phyloP scores from a whole-genome alignment of 805 yeast species.

The Candida tallmaniae region DNA sequence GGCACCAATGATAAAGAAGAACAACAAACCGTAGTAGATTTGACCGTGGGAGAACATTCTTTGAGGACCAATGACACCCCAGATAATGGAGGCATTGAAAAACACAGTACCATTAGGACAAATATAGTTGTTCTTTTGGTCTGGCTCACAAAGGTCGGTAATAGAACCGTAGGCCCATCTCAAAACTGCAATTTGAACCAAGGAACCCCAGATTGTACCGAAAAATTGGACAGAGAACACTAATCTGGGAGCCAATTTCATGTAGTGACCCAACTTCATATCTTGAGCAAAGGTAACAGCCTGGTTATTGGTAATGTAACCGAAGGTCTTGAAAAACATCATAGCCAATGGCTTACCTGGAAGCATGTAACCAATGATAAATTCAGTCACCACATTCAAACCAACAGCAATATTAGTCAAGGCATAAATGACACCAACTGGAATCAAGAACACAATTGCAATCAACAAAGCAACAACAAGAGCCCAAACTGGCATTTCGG shows the following conservation, averaged over 20 bases:
- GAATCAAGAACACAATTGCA: constrained; percentile 36
- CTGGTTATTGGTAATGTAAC: constrained; percentile 45
- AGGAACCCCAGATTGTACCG: constrained; percentile 40
- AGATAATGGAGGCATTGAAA: constrained; percentile 40
- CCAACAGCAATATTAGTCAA: constrained; percentile 21
- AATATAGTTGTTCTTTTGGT: constrained; percentile 27
- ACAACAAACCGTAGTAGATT: constrained; percentile 26
- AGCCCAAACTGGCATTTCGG: constrained; percentile 42
- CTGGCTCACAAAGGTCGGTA: constrained; percentile 26
- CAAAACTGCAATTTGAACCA: constrained; percentile 38
- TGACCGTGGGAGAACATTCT: constrained; percentile 13
- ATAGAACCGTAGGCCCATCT: constrained; percentile 39
- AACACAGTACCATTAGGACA: constrained; percentile 41
- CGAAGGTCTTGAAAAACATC: constrained; percentile 45
- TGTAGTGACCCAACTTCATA: constrained; percentile 42
- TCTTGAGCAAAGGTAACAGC: constrained; percentile 47
- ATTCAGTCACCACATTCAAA: constrained; percentile 40
- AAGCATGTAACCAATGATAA: constrained; percentile 40
- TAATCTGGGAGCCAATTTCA: constrained; percentile 37
- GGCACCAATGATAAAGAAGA: constrained; percentile 38
- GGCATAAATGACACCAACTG: constrained; percentile 35
- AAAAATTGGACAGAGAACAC: constrained; percentile 40
- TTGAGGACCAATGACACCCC: constrained; percentile 35
- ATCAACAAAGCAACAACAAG: constrained; percentile 35
- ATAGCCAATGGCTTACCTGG: constrained; percentile 47